Base-by-base conservation (phyloP, 148 eudicot genomes). In the Spergularia marina region DNA sequence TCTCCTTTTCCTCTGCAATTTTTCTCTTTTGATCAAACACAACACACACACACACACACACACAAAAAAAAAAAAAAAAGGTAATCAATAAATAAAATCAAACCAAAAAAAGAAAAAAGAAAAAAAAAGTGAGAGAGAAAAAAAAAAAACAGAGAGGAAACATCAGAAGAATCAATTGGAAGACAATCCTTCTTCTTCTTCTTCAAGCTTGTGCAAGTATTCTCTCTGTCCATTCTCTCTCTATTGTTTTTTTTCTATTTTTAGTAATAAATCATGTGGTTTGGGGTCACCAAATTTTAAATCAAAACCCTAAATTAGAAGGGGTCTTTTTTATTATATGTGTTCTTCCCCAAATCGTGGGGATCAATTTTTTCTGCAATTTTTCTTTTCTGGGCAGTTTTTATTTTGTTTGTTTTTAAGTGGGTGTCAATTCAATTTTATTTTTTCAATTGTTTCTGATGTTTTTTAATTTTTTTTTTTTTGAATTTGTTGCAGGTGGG, bases 131-230 rank as follows among this genome's bases (percentile, higher is more conserved):
- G 9, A 15, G 12, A 0, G 0, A 60, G 36, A 15, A 39, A 34
- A 23, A 39, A 10, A 36, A 7, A 71, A 63, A 71, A 53, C 61
- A 1, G 12, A 8, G 30, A n/a, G 23, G 61, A 55, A 57, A 72
- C 53, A 70, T 62, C 69, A 62, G 54, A 71, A 59, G 60, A 72
- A 47, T 73, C 73, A 78, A 56, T 73, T 55, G 76, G 13, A 16
- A 49, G 36, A 30, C 36, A 30, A 30, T 2, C 40, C 41, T 70
- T 68, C 15, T 7, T 55, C 47, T 36, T 23, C 71, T 53, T 64
- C 80, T 78, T 72, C 71, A 66, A 58, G 53, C 68, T 47, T 58
- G 77, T 78, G 68, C 65, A 72, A 59, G 44, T 77, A 64, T 53
- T 75, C 40, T 49, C 13, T 53, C 30, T 44, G 53, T 61, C 36